Evolutionary conservation across 371 early-diverging fungal species (phyloP).

Genomic region (Lichtheimia corymbifera): DNA sequence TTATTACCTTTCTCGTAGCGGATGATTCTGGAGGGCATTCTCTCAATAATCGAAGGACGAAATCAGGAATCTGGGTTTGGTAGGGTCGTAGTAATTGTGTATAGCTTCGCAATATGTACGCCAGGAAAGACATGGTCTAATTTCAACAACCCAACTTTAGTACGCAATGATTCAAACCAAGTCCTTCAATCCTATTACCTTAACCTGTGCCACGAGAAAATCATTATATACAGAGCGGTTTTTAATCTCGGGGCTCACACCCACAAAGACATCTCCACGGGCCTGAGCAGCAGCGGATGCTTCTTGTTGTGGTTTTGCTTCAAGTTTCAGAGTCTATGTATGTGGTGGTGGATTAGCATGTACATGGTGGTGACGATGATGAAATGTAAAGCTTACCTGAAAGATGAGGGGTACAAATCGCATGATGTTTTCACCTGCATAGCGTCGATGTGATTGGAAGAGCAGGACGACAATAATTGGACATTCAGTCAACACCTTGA

Average conservation of each 20-base stretch:
- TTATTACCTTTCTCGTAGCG: slow-evolving; percentile 80
- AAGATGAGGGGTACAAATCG: slow-evolving; percentile 90
- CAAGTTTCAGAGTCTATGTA: slow-evolving; percentile 67
- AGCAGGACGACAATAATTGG: slow-evolving; percentile 97
- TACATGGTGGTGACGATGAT: background rate
- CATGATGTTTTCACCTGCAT: slow-evolving; percentile 77
- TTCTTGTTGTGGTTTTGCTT: slow-evolving; percentile 77
- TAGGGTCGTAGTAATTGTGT: slow-evolving; percentile 69
- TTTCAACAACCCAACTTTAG: background rate
- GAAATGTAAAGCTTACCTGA: slow-evolving; percentile 46
- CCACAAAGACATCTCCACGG: slow-evolving; percentile 74
- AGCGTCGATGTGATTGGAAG: slow-evolving; percentile 85
- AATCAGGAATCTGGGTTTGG: slow-evolving; percentile 83
- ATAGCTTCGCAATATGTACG: slow-evolving; percentile 89
- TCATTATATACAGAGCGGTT: slow-evolving; percentile 78
- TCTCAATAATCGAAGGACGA: slow-evolving; percentile 83
- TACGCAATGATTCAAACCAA: background rate
- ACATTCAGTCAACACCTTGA: slow-evolving; percentile 97
- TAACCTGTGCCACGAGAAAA: slow-evolving; percentile 87
- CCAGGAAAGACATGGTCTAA: slow-evolving; percentile 95
- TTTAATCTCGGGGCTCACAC: slow-evolving; percentile 78
- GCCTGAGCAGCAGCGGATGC: slow-evolving; percentile 72
- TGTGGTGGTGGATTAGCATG: background rate
- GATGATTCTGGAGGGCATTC: slow-evolving; percentile 95
- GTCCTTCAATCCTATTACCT: slow-evolving; percentile 44